A percentile compares a stretch with the other conserved stretches of the same genome.
These are phyloP conservation scores for Phytophthora brassicae DNA, from an alignment of 352 stramenopile species.

Conservation along the genomic window DNA sequence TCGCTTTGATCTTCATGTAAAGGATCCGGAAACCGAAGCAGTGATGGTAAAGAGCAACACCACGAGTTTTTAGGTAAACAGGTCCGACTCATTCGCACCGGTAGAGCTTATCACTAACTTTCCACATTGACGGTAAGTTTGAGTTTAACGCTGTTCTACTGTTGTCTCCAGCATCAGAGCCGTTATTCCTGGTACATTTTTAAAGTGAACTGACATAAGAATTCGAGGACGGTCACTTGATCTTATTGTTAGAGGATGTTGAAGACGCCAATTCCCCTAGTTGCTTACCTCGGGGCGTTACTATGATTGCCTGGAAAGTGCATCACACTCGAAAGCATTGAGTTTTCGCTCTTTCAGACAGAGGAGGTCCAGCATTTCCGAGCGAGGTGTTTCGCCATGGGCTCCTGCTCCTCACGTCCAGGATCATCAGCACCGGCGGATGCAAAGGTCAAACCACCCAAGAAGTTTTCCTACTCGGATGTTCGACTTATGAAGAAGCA, in stretches of 20 bases:
- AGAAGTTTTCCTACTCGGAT: conserved; percentile 32
- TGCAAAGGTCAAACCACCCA: conserved; percentile 17
- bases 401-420: conserved; percentile 9
- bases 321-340: conserved; percentile 16
- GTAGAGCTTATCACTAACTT: no score
- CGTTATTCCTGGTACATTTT: conserved; percentile 5
- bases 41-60: conserved; percentile 6
- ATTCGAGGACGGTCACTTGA: no score
- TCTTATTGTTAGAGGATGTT: conserved; percentile 9
- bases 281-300: background rate
- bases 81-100: no score
- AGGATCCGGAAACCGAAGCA: conserved; percentile 27
- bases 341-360: conserved; percentile 1
- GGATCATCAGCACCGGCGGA: conserved; percentile 2
- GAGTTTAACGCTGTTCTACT: no score
- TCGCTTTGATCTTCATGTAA: conserved; percentile 16
- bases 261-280: conserved; percentile 10
- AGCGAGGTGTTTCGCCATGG: conserved; percentile 16
- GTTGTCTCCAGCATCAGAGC: conserved; percentile 2
- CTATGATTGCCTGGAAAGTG: background rate
- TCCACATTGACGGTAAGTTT: no score
- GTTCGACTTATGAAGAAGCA: conserved; percentile 44
- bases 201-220: conserved; percentile 23
- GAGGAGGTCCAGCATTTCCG: conserved; percentile 10
- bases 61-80: background rate